Percentiles rank a stretch among this genome's conserved stretches.
Evolutionary conservation across 768 basidiomycete species (phyloP).

Genomic region (Baorangia bicolor): DNA sequence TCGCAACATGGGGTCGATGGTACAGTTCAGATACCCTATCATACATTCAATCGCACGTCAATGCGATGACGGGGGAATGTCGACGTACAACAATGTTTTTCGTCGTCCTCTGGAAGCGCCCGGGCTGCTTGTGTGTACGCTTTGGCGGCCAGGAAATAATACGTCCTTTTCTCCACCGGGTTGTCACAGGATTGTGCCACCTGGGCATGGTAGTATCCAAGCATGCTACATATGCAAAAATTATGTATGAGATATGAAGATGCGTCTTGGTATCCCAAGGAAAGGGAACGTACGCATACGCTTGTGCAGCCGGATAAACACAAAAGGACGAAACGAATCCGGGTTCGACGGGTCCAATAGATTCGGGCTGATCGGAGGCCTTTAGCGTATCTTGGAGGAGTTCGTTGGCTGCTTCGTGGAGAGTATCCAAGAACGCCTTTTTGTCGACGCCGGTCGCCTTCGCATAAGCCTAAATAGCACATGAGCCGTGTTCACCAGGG

Average conservation of each 20-base stretch:
- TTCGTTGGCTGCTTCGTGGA: not conserved
- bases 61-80: not conserved
- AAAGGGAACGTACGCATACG: not conserved
- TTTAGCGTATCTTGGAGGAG: not conserved
- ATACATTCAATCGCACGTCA: not conserved
- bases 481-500: not conserved
- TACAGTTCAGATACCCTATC: not conserved
- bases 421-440: not conserved
- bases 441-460: not conserved
- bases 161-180: not conserved
- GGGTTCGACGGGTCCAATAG: not conserved
- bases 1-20: not conserved
- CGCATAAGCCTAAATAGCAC: not conserved
- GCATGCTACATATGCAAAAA: not conserved
- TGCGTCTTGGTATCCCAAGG: not conserved
- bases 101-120: slow-evolving; percentile 1
- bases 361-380: not conserved
- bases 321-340: slow-evolving; percentile 1
- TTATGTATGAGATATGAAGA: not conserved
- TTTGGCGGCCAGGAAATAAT: not conserved
- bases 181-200: not conserved
- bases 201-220: not conserved
- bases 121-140: not conserved
- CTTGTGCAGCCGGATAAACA: not conserved
- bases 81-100: not conserved